Evolutionary conservation across 2,329 filamentous ascomycete species (phyloP).

Genomic region (Polychaeton citri): DNA sequence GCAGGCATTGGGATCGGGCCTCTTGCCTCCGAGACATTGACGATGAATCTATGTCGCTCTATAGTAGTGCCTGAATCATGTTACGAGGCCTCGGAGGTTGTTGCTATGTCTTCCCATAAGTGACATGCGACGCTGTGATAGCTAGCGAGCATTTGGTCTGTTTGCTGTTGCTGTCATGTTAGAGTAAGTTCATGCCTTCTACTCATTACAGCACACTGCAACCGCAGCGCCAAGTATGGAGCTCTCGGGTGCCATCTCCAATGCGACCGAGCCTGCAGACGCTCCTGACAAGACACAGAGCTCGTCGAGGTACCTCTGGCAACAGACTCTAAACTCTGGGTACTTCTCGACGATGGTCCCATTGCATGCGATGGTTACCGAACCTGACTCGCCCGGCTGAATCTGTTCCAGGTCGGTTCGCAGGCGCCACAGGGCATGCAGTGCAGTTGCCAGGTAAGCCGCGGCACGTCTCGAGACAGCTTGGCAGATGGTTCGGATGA

Average conservation of each 20-base stretch:
- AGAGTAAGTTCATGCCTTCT: too few species aligned
- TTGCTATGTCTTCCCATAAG: too few species aligned
- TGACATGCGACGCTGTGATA: too few species aligned
- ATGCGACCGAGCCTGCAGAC: slow-evolving; percentile 36
- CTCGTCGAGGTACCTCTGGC: slow-evolving; percentile 50
- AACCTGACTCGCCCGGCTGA: slow-evolving; percentile 14
- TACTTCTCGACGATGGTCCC: slow-evolving; percentile 71
- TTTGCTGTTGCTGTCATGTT: too few species aligned
- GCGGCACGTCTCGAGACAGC: slow-evolving; percentile 46
- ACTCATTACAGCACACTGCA: slow-evolving; percentile 29
- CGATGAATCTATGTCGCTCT: too few species aligned
- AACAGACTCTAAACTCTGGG: slow-evolving; percentile 48
- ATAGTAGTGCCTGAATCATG: too few species aligned
- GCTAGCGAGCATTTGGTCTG: too few species aligned
- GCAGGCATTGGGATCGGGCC: too few species aligned
- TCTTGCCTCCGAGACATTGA: too few species aligned
- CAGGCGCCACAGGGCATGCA: slow-evolving; percentile 48
- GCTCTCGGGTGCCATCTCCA: slow-evolving; percentile 60
- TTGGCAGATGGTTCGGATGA: slow-evolving; percentile 39
- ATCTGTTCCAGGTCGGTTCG: slow-evolving; percentile 34
- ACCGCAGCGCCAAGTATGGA: slow-evolving; percentile 65
- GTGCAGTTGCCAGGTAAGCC: slow-evolving; percentile 48
- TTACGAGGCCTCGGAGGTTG: too few species aligned
- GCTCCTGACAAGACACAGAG: slow-evolving; percentile 34
- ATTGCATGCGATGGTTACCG: slow-evolving; percentile 54